Evolutionary conservation across 768 basidiomycete species (phyloP).

Genomic region (Trametes maxima): DNA sequence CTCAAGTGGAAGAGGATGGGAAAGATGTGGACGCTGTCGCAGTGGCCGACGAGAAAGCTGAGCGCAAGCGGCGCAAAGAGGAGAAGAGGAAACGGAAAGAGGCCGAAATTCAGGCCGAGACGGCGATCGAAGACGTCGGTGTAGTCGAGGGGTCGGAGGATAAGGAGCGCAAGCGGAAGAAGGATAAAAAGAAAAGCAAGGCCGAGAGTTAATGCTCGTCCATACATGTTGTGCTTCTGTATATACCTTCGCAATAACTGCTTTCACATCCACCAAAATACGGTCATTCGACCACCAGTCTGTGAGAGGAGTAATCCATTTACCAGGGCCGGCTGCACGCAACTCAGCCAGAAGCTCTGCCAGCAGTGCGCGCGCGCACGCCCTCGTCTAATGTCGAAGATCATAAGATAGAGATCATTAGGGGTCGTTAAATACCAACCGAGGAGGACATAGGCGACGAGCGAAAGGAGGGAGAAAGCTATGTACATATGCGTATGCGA

Average conservation of each 20-base stretch:
- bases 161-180: constrained; percentile 33
- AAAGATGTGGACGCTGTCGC: background rate
- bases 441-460: constrained; percentile 10
- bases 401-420: constrained; percentile 26
- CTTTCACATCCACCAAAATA: background rate
- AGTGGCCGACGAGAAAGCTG: constrained; percentile 16
- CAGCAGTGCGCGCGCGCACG: background rate
- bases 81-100: constrained; percentile 27
- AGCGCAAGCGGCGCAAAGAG: constrained; percentile 31
- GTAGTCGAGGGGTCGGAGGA: constrained; percentile 19
- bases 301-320: background rate
- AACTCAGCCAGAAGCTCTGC: background rate
- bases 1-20: background rate
- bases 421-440: constrained; percentile 26
- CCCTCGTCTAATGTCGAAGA: background rate
- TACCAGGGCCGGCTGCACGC: background rate
- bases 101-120: constrained; percentile 12
- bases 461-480: background rate
- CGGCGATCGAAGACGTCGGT: constrained; percentile 13
- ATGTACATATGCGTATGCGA: constrained; percentile 19
- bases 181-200: constrained; percentile 29
- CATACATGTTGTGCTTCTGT: background rate
- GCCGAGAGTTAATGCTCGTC: constrained; percentile 3
- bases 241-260: background rate
- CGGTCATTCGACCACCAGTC: background rate